Evolutionary conservation across 2,329 filamentous ascomycete genomes (phyloP).

Genomic region (Hymenoscyphus salicellus): DNA sequence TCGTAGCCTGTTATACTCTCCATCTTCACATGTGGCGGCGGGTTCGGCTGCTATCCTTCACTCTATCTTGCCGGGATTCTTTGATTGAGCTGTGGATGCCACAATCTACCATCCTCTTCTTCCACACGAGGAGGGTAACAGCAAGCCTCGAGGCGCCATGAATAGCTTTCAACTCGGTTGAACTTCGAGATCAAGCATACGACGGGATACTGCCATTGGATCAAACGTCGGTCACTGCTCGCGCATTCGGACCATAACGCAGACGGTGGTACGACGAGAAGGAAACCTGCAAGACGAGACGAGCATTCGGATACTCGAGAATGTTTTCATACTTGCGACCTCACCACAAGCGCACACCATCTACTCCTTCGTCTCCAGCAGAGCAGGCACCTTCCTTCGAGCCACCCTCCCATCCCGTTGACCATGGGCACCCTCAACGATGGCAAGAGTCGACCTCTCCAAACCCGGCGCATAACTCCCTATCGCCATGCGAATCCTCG

Average conservation of each 20-base stretch:
- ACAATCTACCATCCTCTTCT: background rate
- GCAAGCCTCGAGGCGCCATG: constrained; percentile 3
- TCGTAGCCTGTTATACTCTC: background rate
- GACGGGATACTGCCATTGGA: background rate
- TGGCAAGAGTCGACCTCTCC: constrained; percentile 23
- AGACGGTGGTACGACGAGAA: background rate
- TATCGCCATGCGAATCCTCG: constrained; percentile 41
- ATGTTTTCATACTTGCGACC: constrained; percentile 39
- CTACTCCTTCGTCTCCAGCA: constrained; percentile 35
- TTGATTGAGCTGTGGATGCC: background rate
- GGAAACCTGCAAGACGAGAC: background rate
- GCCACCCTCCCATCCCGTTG: constrained; percentile 22
- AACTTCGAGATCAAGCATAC: background rate
- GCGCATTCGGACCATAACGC: background rate
- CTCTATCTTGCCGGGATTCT: background rate
- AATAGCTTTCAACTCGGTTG: background rate
- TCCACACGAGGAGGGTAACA: background rate
- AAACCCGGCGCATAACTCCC: constrained; percentile 18
- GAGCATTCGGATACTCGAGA: background rate
- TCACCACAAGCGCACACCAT: constrained; percentile 34
- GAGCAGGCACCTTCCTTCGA: constrained; percentile 33
- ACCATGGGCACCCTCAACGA: constrained; percentile 32
- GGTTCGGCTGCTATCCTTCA: background rate
- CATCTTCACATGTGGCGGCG: background rate
- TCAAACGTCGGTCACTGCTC: background rate